Percentiles rank a stretch among this genome's conserved stretches.
Conservation (phyloP, 176 grass and related monocot species). For the Leersia perrieri region DNA sequence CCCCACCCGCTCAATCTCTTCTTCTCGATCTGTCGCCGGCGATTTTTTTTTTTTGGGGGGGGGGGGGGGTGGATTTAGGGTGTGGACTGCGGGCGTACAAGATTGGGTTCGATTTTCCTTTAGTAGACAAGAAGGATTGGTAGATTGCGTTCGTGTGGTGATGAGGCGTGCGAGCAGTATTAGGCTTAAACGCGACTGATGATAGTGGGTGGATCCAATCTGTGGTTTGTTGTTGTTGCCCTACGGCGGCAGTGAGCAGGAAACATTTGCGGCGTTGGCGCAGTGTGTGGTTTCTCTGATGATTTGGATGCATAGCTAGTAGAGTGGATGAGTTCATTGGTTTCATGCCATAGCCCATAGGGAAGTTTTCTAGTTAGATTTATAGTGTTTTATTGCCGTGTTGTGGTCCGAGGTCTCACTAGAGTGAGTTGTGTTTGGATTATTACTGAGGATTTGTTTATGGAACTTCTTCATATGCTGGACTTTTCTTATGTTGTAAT, state of each 20-base stretch:
- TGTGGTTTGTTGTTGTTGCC: not conserved
- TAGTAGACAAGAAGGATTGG: not conserved
- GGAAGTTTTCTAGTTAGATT: not conserved
- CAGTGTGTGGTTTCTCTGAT: not conserved
- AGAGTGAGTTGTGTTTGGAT: not conserved
- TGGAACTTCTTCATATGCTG: not conserved
- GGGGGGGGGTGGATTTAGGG: too few relatives aligned
- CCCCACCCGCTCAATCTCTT: too few relatives aligned
- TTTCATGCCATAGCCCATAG: too few relatives aligned
- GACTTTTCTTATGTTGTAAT: not conserved
- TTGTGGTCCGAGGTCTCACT: not conserved
- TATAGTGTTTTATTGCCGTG: not conserved
- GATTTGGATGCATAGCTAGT: not conserved
- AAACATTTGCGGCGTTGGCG: not conserved
- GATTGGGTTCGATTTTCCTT: not conserved
- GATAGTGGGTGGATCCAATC: slow-evolving; percentile 15
- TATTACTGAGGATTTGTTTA: not conserved
- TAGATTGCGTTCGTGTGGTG: too few relatives aligned
- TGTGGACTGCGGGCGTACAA: not conserved
- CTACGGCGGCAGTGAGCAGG: not conserved
- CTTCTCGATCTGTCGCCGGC: not conserved
- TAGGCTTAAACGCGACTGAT: too few relatives aligned
- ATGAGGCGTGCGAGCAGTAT: too few relatives aligned
- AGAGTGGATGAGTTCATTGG: not conserved
- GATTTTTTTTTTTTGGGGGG: not conserved